phyloP scores from a whole-genome alignment of 2,329 filamentous ascomycete species.

The Tolypocladium capitatum region DNA sequence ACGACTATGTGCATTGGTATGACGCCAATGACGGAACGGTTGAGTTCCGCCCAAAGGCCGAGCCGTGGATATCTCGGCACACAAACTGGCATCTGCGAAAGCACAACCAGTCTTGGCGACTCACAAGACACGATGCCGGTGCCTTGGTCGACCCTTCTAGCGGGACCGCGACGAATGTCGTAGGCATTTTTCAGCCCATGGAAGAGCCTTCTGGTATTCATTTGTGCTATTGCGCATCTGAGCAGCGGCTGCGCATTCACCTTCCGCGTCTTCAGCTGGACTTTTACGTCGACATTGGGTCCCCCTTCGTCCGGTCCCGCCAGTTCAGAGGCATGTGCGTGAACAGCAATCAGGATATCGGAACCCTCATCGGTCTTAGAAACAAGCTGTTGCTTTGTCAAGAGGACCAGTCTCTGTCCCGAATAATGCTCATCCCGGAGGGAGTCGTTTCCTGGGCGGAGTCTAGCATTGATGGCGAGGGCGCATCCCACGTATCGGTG shows the following conservation, averaged over 20 bases:
- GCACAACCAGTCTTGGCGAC: slow-evolving; percentile 5
- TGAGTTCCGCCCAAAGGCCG: slow-evolving; percentile 16
- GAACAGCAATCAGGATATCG: slow-evolving; percentile 30
- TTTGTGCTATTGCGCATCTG: neutral
- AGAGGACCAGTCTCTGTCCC: slow-evolving; percentile 8
- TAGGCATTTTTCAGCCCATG: neutral
- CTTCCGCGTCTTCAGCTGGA: slow-evolving; percentile 33
- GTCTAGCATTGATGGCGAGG: neutral
- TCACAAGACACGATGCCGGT: slow-evolving; percentile 3
- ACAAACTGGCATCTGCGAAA: slow-evolving; percentile 12
- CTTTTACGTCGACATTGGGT: slow-evolving; percentile 24
- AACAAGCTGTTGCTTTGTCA: slow-evolving; percentile 33
- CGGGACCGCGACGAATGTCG: neutral
- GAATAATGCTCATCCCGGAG: slow-evolving; percentile 23
- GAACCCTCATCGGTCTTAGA: slow-evolving; percentile 32
- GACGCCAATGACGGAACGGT: slow-evolving; percentile 12
- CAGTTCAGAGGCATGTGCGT: slow-evolving; percentile 37
- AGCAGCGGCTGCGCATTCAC: slow-evolving; percentile 20
- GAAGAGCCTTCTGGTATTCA: neutral
- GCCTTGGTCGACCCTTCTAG: neutral
- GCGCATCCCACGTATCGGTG: slow-evolving; percentile 18
- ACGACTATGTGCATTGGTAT: slow-evolving; percentile 33
- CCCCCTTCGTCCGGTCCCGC: slow-evolving; percentile 23
- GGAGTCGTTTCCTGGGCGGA: slow-evolving; percentile 8
- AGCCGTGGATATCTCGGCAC: slow-evolving; percentile 13